Conservation (phyloP, 306 rosid genomes). For the Boehmeria nivea region DNA sequence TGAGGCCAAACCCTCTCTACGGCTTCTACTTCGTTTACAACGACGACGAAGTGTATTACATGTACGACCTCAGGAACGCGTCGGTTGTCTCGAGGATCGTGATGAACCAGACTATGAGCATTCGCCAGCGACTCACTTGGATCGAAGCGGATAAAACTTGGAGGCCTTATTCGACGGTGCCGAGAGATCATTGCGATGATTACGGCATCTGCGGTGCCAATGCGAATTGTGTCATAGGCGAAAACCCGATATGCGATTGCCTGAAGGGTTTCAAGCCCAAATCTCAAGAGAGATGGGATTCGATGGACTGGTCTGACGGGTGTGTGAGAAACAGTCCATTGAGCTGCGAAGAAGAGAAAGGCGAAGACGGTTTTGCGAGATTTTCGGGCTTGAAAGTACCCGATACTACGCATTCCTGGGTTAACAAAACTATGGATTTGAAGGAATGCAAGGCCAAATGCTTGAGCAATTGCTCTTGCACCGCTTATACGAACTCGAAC, state of each 20-base stretch:
- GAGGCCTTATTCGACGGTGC: not conserved
- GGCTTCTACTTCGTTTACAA: constrained; percentile 18
- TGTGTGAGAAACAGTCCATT: constrained; percentile 23
- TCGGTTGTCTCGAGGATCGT: constrained; percentile 35
- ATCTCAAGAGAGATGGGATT: constrained; percentile 37
- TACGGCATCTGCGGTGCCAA: constrained; percentile 43
- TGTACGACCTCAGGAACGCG: constrained; percentile 25
- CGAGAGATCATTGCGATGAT: constrained; percentile 21
- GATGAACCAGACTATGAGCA: constrained; percentile 21
- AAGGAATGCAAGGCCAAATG: constrained; percentile 43
- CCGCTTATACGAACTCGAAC: constrained; percentile 42
- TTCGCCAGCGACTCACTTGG: constrained; percentile 21
- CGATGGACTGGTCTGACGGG: constrained; percentile 48
- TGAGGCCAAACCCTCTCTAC: constrained; percentile 21
- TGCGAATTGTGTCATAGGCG: constrained; percentile 30
- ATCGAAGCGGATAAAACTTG: not conserved
- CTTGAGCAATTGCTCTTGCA: constrained; percentile 48
- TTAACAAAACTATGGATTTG: constrained; percentile 34
- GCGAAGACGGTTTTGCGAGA: constrained; percentile 30
- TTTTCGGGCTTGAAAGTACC: constrained; percentile 37
- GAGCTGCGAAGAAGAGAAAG: constrained; percentile 24
- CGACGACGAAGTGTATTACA: constrained; percentile 21
- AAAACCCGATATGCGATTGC: constrained; percentile 47
- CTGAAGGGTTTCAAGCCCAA: constrained; percentile 41
- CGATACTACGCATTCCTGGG: constrained; percentile 40